Conservation (phyloP, 257 asterid genomes). For the Echium plantagineum region DNA sequence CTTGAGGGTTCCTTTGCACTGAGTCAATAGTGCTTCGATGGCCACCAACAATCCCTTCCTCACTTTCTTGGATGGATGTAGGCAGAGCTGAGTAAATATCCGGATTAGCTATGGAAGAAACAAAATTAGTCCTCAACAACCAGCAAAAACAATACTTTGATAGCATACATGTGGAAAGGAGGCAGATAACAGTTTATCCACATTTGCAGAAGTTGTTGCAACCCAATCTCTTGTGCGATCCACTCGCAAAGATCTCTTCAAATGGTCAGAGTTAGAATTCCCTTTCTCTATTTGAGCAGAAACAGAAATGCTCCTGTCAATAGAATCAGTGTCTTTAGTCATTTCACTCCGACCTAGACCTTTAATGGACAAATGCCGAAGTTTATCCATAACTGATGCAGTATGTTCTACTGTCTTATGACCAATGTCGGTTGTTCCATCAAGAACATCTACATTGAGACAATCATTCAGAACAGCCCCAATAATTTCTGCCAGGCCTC, state of each 20-base stretch:
- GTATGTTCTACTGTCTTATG: slow-evolving; percentile 41
- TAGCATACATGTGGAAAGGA: slow-evolving; percentile 81
- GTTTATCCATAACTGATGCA: slow-evolving; percentile 51
- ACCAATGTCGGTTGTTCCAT: slow-evolving; percentile 17
- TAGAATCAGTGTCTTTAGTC: slow-evolving; percentile 21
- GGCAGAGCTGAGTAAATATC: slow-evolving; percentile 49
- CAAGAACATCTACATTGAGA: slow-evolving; percentile 20
- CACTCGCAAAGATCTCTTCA: slow-evolving; percentile 46
- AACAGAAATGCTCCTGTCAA: slow-evolving; percentile 14
- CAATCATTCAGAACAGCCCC: slow-evolving; percentile 57
- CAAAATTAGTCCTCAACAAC: not conserved
- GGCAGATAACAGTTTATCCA: slow-evolving; percentile 64
- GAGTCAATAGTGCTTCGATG: slow-evolving; percentile 45
- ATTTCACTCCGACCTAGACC: slow-evolving; percentile 18
- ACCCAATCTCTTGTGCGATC: slow-evolving; percentile 71
- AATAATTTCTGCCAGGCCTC: slow-evolving; percentile 67
- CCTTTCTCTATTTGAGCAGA: slow-evolving; percentile 21
- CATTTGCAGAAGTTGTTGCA: slow-evolving; percentile 44
- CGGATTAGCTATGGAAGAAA: not conserved
- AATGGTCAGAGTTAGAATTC: slow-evolving; percentile 15
- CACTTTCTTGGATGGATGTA: slow-evolving; percentile 70
- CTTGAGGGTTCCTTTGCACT: slow-evolving; percentile 54
- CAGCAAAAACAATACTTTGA: slow-evolving; percentile 6
- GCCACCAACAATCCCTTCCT: slow-evolving; percentile 60
- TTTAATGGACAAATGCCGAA: slow-evolving; percentile 57